Evolutionary conservation across 2,329 filamentous ascomycete genomes (phyloP), one percentile per base, ranked within the genome.

Genomic region (Penicillium griseofulvum): DNA sequence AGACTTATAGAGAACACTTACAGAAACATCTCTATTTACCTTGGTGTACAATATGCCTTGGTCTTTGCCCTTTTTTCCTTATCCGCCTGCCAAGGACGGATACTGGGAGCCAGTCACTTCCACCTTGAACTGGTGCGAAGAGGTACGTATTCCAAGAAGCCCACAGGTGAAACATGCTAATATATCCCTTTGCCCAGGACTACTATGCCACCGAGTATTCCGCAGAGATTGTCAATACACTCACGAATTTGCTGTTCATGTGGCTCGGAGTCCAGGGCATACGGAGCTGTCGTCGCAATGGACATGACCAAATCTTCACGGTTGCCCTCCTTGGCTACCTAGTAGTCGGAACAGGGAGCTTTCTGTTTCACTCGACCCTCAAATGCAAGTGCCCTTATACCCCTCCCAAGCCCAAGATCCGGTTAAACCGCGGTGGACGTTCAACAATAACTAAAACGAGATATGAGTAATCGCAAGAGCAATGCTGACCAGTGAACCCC

Each of bases 201-300:
- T 89, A 89, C 74, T 88, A 88, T 77, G 84, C 87, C 36, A 91
- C 88, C 4, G 79, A 82, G 41, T 92, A 91, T 68, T 82, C 85
- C 43, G 89, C 89, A 34, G 89, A 92, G 69, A 85, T 92, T 43
- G 83, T 91, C 68, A 93, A 89, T 74, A 89, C 90, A 4, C 66
- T 92, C 31, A 96, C 91, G 33, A 96, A 96, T 71, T 71, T 89
- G 3, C 77, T 94, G 24, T 96, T 96, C 73, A 80, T 96, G 64
- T 89, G 82, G 71, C 82, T 96, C 19, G 90, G 90, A 8, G 75
- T 84, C 62, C 88, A 87, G 68, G 92, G 92, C 24, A 84, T 94
- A 58, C 76, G 79, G 52, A 91, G 86, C 71, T 95, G 90, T 71
- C 68, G 87, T 37, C 81, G 80, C 60, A 81, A 95, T 73, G 80